Percentiles rank a stretch among this genome's conserved stretches.
phyloP scores from a whole-genome alignment of 2,329 filamentous ascomycete species.

The Ophiostoma australiae region DNA sequence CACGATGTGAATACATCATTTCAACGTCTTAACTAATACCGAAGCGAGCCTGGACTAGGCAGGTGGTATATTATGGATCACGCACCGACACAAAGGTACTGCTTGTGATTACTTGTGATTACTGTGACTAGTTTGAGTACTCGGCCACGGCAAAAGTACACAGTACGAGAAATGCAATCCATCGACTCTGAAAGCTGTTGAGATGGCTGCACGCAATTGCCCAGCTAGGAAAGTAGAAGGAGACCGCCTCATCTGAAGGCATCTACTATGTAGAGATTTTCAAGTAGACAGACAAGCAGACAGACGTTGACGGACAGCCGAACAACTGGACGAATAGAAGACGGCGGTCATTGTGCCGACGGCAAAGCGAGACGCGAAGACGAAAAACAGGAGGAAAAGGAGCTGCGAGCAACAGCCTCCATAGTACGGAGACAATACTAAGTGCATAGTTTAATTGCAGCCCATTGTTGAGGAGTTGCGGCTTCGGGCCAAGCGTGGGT shows the following conservation, averaged over 20 bases:
- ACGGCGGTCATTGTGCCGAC: conserved; percentile 1
- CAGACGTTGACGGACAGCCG: neutral
- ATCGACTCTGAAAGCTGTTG: neutral
- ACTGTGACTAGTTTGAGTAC: neutral
- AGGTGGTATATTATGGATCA: neutral
- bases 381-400: neutral
- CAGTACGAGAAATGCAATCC: neutral
- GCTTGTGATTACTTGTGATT: neutral
- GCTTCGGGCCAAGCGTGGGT: neutral
- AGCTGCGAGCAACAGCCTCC: no score
- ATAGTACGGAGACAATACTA: no score
- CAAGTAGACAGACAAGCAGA: neutral
- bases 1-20: conserved; percentile 8
- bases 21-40: conserved; percentile 18
- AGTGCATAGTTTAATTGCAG: neutral
- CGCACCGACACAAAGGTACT: neutral
- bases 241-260: neutral
- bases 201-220: neutral
- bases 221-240: neutral
- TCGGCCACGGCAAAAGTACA: neutral
- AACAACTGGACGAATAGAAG: neutral
- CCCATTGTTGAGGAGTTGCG: neutral
- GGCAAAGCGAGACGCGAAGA: neutral
- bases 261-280: neutral
- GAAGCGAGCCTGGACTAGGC: conserved; percentile 6